Base-by-base conservation (phyloP, 2,329 filamentous ascomycete species). In the Diaporthe helianthi region DNA sequence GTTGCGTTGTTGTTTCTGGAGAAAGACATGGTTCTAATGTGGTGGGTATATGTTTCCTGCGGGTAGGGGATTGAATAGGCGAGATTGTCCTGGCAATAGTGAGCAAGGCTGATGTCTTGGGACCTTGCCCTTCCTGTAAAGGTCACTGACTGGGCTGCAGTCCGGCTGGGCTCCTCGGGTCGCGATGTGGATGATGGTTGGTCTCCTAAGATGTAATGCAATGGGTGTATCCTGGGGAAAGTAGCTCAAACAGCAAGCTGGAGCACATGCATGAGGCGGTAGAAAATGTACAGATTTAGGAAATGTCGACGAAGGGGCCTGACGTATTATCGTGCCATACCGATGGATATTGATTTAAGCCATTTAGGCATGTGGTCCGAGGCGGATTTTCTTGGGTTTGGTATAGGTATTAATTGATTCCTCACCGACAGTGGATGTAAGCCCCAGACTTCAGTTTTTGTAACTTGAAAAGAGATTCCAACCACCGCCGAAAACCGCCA, bases 1-100 rank as follows among this genome's bases (percentile, higher is more conserved):
- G 66, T 68, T 17, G 66, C 26, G 46, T 61, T 19, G 55, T 68
- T 68, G 24, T 70, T 49, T 31, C 66, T 58, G 4, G 55, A 53
- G 33, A 31, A 15, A 10, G 58, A 33, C 58, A 63, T 63, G 58
- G 58, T n/a, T n/a, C n/a, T n/a, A n/a, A n/a, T 3, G 26, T 9
- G n/a, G 58, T 10, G n/a, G n/a, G n/a, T n/a, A n/a, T n/a, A n/a
- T n/a, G 15, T 58, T 17, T 58, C 12, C 36, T 41, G 13, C 44
- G n/a, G n/a, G n/a, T n/a, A n/a, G n/a, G n/a, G n/a, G n/a, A n/a
- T n/a, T n/a, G n/a, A n/a, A n/a, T n/a, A n/a, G 10, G 13, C 1
- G 24, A 24, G 22, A 29, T 24, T 17, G n/a, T 58, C 22, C 15
- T 5, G n/a, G 19, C 5, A 10, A 26, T 13, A 19, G 10, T 24